Evolutionary conservation across 2,329 filamentous ascomycete species (phyloP), one percentile per base, ranked within the genome.

Genomic region (Bipolaris victoriae): DNA sequence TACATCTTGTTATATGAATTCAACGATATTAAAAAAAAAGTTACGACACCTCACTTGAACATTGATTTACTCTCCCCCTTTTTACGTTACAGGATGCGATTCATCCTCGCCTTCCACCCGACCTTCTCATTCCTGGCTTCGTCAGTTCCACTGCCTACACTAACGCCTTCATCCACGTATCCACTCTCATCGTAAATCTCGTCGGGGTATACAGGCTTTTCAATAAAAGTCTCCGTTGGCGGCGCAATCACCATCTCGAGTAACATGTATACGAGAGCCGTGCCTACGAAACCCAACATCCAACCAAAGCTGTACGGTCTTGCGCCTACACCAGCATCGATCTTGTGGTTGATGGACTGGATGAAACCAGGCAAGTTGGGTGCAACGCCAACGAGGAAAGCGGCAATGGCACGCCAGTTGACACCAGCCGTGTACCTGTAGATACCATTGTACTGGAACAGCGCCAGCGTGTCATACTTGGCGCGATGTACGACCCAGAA

Each of bases 261-360:
- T 0, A 60, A 65, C 9, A 83, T 75, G 73, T 89, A 89, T 0
- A 88, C 78, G 3, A 85, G 48, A 18, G 83, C 81, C 7, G 84
- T 85, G 0, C 73, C 78, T 9, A 81, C 76, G 61, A 89, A 88
- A 0, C 87, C 87, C 47, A 88, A 80, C 16, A 89, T 68, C 83
- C 87, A 90, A n/a, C 87, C 86, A 67, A 89, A 87, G 24, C 83
- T 80, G 67, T 88, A 90, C 4, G 88, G 81, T 40, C 77, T 72
- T 0, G 79, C 75, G 0, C 87, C 87, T 0, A 76, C 75, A 0
- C 81, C 80, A 0, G 78, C 74, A 2, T 74, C 62, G 16, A 81
- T 75, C 13, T 53, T 67, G 0, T 73, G 58, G 49, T 80, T 80
- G 52, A 81, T 77, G 0, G 70, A 73, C 31, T 76, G 69, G 15